Evolutionary conservation across 495 filamentous ascomycete species (phyloP).

Genomic region (Penicillium roqueforti): DNA sequence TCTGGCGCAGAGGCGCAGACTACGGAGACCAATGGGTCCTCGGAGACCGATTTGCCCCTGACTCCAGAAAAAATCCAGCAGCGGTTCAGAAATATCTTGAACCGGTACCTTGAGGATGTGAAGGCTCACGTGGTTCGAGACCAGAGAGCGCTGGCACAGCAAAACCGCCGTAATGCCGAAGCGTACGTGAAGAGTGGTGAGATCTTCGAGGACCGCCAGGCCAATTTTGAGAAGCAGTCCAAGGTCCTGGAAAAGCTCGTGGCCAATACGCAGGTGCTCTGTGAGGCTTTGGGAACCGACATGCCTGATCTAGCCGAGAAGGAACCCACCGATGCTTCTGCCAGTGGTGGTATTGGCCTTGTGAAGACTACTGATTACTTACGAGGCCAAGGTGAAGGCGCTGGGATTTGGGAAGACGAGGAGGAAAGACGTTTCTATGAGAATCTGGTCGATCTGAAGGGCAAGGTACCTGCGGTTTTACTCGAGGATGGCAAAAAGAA

Average conservation of each 20-base stretch:
- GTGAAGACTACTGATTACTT: slow-evolving; percentile 93
- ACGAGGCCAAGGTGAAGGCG: slow-evolving; percentile 80
- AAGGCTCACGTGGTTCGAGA: slow-evolving; percentile 84
- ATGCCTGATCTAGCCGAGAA: slow-evolving; percentile 91
- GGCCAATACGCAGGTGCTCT: slow-evolving; percentile 84
- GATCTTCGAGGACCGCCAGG: slow-evolving; percentile 96
- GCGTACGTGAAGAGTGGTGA: slow-evolving; percentile 98
- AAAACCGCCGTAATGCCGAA: slow-evolving; percentile 91
- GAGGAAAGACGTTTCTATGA: slow-evolving; percentile 98
- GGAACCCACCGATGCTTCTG: slow-evolving; percentile 58
- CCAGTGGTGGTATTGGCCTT: slow-evolving; percentile 79
- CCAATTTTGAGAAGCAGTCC: slow-evolving; percentile 87
- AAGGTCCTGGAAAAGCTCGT: slow-evolving; percentile 90
- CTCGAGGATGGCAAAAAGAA: slow-evolving; percentile 96
- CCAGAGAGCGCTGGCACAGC: slow-evolving; percentile 75
- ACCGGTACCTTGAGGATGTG: slow-evolving; percentile 89
- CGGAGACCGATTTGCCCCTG: slow-evolving; percentile 61
- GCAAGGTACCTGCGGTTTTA: slow-evolving; percentile 88
- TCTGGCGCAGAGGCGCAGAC: slow-evolving; percentile 48
- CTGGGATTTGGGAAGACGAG: slow-evolving; percentile 99
- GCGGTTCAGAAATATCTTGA: slow-evolving; percentile 83
- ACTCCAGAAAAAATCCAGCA: slow-evolving; percentile 71
- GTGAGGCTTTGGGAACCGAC: slow-evolving; percentile 82
- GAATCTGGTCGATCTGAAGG: slow-evolving; percentile 90
- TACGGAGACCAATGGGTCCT: slow-evolving; percentile 33